phyloP scores from a whole-genome alignment of 2,329 filamentous ascomycete genomes.

The Cladosporium phlei region DNA sequence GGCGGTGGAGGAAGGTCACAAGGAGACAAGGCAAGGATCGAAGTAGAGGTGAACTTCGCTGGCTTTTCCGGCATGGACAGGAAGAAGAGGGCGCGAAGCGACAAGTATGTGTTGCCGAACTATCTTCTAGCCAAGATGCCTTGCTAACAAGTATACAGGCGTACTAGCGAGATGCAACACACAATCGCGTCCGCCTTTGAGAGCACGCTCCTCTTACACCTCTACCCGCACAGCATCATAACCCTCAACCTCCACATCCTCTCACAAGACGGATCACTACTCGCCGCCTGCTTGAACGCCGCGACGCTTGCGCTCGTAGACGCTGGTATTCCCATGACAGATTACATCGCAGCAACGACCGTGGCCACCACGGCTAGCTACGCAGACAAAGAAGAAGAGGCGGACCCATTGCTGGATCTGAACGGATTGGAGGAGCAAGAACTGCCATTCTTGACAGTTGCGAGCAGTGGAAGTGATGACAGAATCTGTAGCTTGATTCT shows the following conservation, averaged over 20 bases:
- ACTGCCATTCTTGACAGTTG: conserved; percentile 81
- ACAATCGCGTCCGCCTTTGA: conserved; percentile 74
- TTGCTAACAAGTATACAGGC: conserved; percentile 47
- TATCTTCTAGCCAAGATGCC: background rate
- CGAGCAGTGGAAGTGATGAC: conserved; percentile 55
- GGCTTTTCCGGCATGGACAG: conserved; percentile 86
- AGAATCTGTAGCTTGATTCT: conserved; percentile 75
- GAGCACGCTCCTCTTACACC: conserved; percentile 72
- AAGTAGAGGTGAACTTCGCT: conserved; percentile 77
- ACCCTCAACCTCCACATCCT: conserved; percentile 80
- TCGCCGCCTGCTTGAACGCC: conserved; percentile 87
- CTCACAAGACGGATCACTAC: conserved; percentile 80
- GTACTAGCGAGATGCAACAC: conserved; percentile 73
- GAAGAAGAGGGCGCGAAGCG: conserved; percentile 67
- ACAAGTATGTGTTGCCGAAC: conserved; percentile 59
- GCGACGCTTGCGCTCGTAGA: conserved; percentile 88
- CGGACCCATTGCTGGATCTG: conserved; percentile 74
- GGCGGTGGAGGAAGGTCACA: conserved; percentile 39
- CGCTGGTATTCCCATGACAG: conserved; percentile 90
- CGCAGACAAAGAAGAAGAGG: conserved; percentile 59
- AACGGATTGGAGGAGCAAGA: conserved; percentile 81
- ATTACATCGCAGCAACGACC: conserved; percentile 84
- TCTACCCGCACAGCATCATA: conserved; percentile 86
- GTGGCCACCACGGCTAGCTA: conserved; percentile 72
- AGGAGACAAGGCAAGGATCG: conserved; percentile 58